Conservation (phyloP, 2,329 filamentous ascomycete species). For the Ophiostoma sp. region DNA sequence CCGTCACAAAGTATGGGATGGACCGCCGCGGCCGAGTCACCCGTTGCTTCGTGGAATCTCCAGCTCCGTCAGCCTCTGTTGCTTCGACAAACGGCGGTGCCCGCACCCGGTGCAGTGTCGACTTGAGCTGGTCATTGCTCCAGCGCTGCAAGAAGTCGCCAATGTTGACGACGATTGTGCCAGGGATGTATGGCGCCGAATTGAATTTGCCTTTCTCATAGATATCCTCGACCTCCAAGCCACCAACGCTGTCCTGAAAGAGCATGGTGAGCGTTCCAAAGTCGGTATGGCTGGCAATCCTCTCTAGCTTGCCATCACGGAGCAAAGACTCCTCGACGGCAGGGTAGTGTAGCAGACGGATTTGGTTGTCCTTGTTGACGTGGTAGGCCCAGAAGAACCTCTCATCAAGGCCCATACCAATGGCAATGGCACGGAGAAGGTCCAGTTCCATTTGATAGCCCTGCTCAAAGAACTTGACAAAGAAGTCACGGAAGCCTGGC, state of each 20-base stretch:
- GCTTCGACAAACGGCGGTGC: conserved; percentile 25
- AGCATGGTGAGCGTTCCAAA: conserved; percentile 48
- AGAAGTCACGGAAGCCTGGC: conserved; percentile 40
- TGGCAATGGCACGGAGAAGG: conserved; percentile 37
- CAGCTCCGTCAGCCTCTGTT: conserved; percentile 34
- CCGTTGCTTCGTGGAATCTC: background rate
- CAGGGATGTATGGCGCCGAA: conserved; percentile 37
- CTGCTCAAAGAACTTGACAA: conserved; percentile 37
- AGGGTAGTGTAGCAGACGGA: conserved; percentile 59
- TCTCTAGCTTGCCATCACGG: conserved; percentile 33
- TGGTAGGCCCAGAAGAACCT: conserved; percentile 43
- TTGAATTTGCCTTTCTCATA: conserved; percentile 41
- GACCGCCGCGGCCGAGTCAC: conserved; percentile 54
- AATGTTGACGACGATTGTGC: conserved; percentile 43
- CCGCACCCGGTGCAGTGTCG: conserved; percentile 28
- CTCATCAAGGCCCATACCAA: conserved; percentile 38
- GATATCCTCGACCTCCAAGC: conserved; percentile 46
- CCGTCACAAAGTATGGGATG: conserved; percentile 59
- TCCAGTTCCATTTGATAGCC: conserved; percentile 36
- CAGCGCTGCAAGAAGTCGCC: conserved; percentile 44
- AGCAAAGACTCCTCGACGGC: conserved; percentile 37
- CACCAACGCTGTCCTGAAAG: conserved; percentile 46
- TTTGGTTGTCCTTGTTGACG: conserved; percentile 56
- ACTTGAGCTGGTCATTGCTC: conserved; percentile 39
- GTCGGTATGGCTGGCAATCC: conserved; percentile 38